Conservation (phyloP, 257 asterid genomes). For the Perilla frutescens region DNA sequence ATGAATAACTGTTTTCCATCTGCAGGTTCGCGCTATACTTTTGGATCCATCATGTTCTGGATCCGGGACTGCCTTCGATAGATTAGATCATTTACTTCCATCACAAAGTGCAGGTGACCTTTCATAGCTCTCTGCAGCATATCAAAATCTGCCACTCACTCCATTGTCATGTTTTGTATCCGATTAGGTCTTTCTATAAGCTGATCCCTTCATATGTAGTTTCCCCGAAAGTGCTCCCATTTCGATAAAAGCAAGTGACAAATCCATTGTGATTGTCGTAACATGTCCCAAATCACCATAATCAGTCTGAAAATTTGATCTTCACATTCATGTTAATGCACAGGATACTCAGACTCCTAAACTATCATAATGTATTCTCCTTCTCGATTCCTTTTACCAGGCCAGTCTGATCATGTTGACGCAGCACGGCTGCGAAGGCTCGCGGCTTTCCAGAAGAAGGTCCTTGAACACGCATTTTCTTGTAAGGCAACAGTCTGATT, state of each 20-base stretch:
- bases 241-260: no score
- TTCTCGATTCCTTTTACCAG: conserved; percentile 31
- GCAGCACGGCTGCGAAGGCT: conserved; percentile 66
- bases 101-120: conserved; percentile 68
- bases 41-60: conserved; percentile 98
- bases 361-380: background rate
- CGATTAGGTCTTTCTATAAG: background rate
- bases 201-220: background rate
- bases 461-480: conserved; percentile 76
- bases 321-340: no score
- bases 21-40: conserved; percentile 83
- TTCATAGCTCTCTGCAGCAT: background rate
- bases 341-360: background rate
- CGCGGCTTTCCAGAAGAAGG: conserved; percentile 79
- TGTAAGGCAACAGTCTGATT: conserved; percentile 47
- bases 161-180: background rate
- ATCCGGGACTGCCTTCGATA: conserved; percentile 84
- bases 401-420: conserved; percentile 40
- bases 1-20: background rate
- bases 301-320: no score
- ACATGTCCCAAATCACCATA: background rate
- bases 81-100: conserved; percentile 93
- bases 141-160: background rate
- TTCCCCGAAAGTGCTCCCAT: background rate
- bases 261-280: background rate